These are phyloP conservation scores for Yamadazyma diospyri DNA, from an alignment of 1,139 yeast genomes.

Conservation along the genomic window DNA sequence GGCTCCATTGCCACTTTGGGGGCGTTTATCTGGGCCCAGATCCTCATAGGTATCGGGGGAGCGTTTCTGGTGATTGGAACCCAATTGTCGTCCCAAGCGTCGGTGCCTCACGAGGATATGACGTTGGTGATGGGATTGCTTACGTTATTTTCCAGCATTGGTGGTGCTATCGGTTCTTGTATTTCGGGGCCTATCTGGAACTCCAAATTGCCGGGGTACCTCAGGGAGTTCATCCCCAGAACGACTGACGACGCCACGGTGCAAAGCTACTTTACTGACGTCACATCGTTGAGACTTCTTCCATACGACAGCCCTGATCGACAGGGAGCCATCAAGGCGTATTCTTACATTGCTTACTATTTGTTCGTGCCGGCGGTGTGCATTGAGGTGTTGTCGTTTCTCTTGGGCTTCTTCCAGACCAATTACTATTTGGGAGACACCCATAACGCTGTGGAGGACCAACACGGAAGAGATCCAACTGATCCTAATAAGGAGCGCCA, in stretches of 20 bases:
- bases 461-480: constrained; percentile 8
- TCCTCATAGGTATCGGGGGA: constrained; percentile 28
- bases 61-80: constrained; percentile 27
- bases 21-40: constrained; percentile 18
- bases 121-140: constrained; percentile 42
- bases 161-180: constrained; percentile 42
- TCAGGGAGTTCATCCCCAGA: constrained; percentile 22
- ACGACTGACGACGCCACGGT: constrained; percentile 14
- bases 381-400: constrained; percentile 21
- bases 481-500: constrained; percentile 8
- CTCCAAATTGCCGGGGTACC: constrained; percentile 29
- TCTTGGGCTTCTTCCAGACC: constrained; percentile 26
- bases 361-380: constrained; percentile 23
- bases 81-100: constrained; percentile 29
- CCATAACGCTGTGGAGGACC: constrained; percentile 25
- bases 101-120: constrained; percentile 44
- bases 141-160: constrained; percentile 38
- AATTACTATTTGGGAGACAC: constrained; percentile 29
- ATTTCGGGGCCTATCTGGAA: constrained; percentile 50
- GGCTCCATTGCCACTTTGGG: constrained; percentile 18
- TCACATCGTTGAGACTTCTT: constrained; percentile 15
- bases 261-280: constrained; percentile 15
- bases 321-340: constrained; percentile 25
- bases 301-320: constrained; percentile 21
- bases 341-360: constrained; percentile 19